Base-by-base conservation (phyloP, 805 yeast species). In the Cyberlindnera veronae region DNA sequence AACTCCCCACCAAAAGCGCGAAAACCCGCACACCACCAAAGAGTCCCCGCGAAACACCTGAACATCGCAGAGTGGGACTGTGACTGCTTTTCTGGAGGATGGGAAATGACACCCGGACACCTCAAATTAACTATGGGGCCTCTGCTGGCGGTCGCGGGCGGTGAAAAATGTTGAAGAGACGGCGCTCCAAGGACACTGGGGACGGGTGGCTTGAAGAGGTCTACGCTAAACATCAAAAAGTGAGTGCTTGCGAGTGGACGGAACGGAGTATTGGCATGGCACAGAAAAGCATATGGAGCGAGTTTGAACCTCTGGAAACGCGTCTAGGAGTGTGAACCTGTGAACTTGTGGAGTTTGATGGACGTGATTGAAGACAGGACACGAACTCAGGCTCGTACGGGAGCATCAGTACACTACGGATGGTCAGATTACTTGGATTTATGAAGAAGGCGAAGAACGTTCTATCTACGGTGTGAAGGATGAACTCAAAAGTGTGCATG, bases 91-190 rank as follows among this genome's bases (percentile, higher is more conserved):
- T 22, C 17, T 15, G 20, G 24, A 15, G 36, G n/a, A 7, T 6
- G 29, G 16, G 6, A 15, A 22, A n/a, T n/a, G n/a, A 33, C 40
- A 36, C 21, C 41, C 38, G 28, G 11, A 36, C 39, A 36, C 34
- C 39, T 7, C 30, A 23, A 16, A 18, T 10, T 32, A 6, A 6
- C 18, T 11, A 11, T 13, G n/a, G n/a, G 8, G 26, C 29, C 36
- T 13, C 34, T n/a, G 13, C 16, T 20, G 30, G 24, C 34, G 12
- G 37, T 17, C 6, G 30, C 28, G 32, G n/a, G 29, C 18, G 16
- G 37, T 45, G 49, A 45, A 45, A 45, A 45, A 27, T 39, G 45
- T 45, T 39, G 42, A 20, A 36, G 44, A 34, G 29, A 29, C 34
- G 24, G n/a, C 29, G 27, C 14, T 4, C n/a, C n/a, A n/a, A 11